These are phyloP conservation scores for Mycena rosella DNA, from an alignment of 768 basidiomycete species.

Conservation along the genomic window DNA sequence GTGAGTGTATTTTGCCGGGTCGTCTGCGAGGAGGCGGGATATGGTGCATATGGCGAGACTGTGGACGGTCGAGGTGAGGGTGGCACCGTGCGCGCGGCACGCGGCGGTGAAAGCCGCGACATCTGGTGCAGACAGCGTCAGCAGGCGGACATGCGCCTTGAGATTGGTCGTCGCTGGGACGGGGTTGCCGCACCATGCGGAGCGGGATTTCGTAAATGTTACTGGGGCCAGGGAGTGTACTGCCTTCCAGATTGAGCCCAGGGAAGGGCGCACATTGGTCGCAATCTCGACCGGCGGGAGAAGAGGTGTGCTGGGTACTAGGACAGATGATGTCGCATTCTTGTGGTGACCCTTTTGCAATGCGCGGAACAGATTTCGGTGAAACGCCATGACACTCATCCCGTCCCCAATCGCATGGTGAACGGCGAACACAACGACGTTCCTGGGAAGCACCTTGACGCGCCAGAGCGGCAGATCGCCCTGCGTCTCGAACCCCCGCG, in stretches of 20 bases:
- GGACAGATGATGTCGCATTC: not conserved
- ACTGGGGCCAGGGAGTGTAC: not conserved
- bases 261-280: constrained; percentile 20
- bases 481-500: constrained; percentile 22
- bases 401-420: constrained; percentile 50
- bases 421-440: constrained; percentile 43
- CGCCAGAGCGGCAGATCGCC: constrained; percentile 46
- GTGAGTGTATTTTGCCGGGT: not conserved
- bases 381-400: constrained; percentile 46
- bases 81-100: constrained; percentile 26
- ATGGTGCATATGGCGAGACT: constrained; percentile 2
- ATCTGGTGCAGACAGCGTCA: constrained; percentile 1
- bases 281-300: constrained; percentile 3
- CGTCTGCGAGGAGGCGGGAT: constrained; percentile 10
- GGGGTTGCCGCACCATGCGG: constrained; percentile 23
- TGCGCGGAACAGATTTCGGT: constrained; percentile 40
- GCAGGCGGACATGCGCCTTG: constrained; percentile 6
- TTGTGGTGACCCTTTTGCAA: constrained; percentile 17
- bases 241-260: not conserved
- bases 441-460: constrained; percentile 41
- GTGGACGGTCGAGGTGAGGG: constrained; percentile 21
- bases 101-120: not conserved
- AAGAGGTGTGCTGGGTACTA: constrained; percentile 7
- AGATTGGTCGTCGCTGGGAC: not conserved
- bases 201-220: constrained; percentile 6